phyloP scores from a whole-genome alignment of 352 stramenopile species.

The Blastocystis sp. region DNA sequence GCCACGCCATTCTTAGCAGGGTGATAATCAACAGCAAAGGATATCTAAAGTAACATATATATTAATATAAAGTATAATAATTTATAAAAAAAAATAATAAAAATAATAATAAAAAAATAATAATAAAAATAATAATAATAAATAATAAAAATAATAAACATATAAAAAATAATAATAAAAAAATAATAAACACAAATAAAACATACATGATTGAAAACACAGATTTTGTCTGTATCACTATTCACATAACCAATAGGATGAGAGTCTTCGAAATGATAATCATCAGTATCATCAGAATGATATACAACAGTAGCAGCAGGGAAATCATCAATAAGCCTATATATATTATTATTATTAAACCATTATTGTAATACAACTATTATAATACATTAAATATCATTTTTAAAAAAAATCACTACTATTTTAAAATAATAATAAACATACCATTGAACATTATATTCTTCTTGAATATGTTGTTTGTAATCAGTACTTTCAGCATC shows the following conservation, averaged over 20 bases:
- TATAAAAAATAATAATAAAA: no score
- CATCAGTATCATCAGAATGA: conserved; percentile 41
- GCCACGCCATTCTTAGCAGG: conserved; percentile 50
- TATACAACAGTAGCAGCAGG: conserved; percentile 50
- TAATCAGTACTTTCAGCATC: conserved; percentile 57
- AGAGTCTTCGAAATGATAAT: conserved; percentile 60
- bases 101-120: conserved; percentile 65
- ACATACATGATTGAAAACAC: conserved; percentile 89
- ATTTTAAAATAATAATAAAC: conserved; percentile 51
- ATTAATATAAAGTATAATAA: conserved; percentile 64
- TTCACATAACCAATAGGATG: conserved; percentile 72
- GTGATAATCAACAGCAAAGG: conserved; percentile 27
- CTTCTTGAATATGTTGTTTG: conserved; percentile 69
- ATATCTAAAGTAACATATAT: conserved; percentile 8
- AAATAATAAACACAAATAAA: conserved; percentile 73
- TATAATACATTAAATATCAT: conserved; percentile 50
- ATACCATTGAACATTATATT: conserved; percentile 74
- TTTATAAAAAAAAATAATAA: conserved; percentile 79
- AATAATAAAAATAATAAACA: no score
- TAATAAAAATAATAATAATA: conserved; percentile 45
- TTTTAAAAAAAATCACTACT: no score
- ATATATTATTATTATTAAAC: background rate
- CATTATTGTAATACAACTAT: conserved; percentile 41
- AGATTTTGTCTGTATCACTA: conserved; percentile 66
- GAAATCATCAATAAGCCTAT: conserved; percentile 66